These are phyloP conservation scores for Cyclotella atomus DNA, from an alignment of 108 stramenopile genomes.

Conservation along the genomic window DNA sequence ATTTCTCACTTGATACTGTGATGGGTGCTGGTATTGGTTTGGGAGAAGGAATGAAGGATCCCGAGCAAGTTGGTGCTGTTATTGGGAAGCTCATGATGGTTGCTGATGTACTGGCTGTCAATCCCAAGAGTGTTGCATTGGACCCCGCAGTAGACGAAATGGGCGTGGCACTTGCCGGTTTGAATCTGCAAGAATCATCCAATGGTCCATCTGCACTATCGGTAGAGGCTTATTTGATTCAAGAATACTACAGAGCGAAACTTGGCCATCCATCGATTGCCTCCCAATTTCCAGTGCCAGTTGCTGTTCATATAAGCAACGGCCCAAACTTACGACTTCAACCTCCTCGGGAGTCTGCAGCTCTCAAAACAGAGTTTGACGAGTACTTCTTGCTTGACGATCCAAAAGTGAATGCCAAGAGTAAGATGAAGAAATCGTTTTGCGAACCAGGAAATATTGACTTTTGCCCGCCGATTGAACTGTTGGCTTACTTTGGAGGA, in stretches of 20 bases:
- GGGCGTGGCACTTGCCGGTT: slow-evolving; percentile 35
- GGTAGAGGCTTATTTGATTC: slow-evolving; percentile 47
- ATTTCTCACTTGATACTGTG: slow-evolving; percentile 83
- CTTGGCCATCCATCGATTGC: slow-evolving; percentile 31
- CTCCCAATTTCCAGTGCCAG: slow-evolving; percentile 28
- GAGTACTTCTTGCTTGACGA: slow-evolving; percentile 86
- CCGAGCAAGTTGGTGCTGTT: slow-evolving; percentile 82
- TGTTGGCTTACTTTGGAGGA: slow-evolving; percentile 66
- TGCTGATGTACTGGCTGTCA: slow-evolving; percentile 81
- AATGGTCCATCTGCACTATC: slow-evolving; percentile 23
- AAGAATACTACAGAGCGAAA: slow-evolving; percentile 45
- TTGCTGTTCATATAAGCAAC: slow-evolving; percentile 17
- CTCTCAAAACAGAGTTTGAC: slow-evolving; percentile 85
- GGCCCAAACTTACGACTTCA: slow-evolving; percentile 46
- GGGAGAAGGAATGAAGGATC: slow-evolving; percentile 70
- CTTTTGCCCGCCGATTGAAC: slow-evolving; percentile 86
- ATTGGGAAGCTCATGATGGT: slow-evolving; percentile 85
- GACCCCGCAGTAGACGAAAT: slow-evolving; percentile 35
- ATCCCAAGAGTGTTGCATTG: slow-evolving; percentile 69
- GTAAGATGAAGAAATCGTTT: slow-evolving; percentile 98
- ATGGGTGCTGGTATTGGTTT: slow-evolving; percentile 62
- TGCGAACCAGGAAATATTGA: slow-evolving; percentile 94
- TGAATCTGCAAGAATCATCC: slow-evolving; percentile 46
- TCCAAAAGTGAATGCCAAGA: slow-evolving; percentile 92
- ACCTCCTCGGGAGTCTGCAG: slow-evolving; percentile 65